phyloP scores from a whole-genome alignment of 495 filamentous ascomycete species.

The Aspergillus bertholletiae region DNA sequence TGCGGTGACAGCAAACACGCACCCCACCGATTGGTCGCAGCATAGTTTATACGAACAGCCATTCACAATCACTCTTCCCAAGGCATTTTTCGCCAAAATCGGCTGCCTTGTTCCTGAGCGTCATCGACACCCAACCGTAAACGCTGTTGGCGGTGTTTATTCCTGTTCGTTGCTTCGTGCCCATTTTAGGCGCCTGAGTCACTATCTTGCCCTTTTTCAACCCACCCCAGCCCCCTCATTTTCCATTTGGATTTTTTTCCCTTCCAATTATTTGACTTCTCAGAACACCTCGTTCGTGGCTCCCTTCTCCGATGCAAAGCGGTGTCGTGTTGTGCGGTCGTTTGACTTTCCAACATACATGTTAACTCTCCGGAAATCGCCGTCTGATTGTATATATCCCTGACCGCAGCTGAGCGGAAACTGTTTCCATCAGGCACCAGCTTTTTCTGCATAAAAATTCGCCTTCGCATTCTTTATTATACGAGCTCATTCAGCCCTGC shows the following conservation, averaged over 20 bases:
- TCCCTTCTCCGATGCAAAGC: slow-evolving; percentile 2
- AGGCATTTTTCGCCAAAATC: slow-evolving; percentile 16
- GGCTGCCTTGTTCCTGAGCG: slow-evolving; percentile 22
- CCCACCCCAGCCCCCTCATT: slow-evolving; percentile 15
- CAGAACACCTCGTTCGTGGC: background rate
- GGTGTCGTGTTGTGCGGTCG: slow-evolving; percentile 12
- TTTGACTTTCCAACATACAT: slow-evolving; percentile 4
- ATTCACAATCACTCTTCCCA: slow-evolving; percentile 13
- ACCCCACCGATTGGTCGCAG: slow-evolving; percentile 24
- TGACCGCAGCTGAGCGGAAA: slow-evolving; percentile 10
- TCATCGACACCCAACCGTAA: slow-evolving; percentile 28
- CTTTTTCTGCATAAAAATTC: slow-evolving; percentile 4
- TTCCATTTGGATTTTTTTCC: slow-evolving; percentile 4
- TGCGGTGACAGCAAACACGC: slow-evolving; percentile 22
- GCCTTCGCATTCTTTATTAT: slow-evolving; percentile 2
- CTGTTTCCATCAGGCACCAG: slow-evolving; percentile 11
- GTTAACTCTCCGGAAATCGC: slow-evolving; percentile 2
- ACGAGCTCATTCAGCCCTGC: background rate
- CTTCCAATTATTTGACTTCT: no score
- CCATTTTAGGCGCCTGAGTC: slow-evolving; percentile 17
- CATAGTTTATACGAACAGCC: slow-evolving; percentile 6
- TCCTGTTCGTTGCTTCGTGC: slow-evolving; percentile 23
- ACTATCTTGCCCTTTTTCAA: slow-evolving; percentile 6
- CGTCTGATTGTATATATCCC: slow-evolving; percentile 4
- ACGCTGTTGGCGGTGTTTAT: background rate